Base-by-base conservation (phyloP, 2,329 filamentous ascomycete genomes). In the Plenodomus lindquistii region DNA sequence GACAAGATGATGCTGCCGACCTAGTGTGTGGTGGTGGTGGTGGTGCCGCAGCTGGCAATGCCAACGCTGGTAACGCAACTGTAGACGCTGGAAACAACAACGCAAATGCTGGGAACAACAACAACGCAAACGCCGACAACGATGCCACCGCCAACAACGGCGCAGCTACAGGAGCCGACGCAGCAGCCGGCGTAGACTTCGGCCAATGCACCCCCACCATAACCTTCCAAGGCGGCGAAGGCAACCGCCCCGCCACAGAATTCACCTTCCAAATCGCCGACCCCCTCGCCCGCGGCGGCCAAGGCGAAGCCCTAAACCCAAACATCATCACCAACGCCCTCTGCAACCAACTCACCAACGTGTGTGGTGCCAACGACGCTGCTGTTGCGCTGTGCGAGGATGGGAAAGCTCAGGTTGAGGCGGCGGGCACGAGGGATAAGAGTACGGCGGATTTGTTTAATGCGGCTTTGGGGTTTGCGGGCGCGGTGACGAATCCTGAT, bases 241-340 rank as follows among this genome's bases (percentile, higher is more conserved):
- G 72, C 40, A 77, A 77, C 16, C 81, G 82, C 46, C 66, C 74
- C 8, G 77, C 77, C 17, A 77, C 75, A 46, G 85, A 87, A 70
- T 84, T 81, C 71, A 87, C 85, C 42, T 89, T 88, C 81, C 83
- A 86, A 70, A 81, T 86, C 42, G 80, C 80, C 40, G 85, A 88
- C 66, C 74, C 82, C 8, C 72, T 81, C 16, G 80, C 86, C 48
- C 78, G 78, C 56, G 75, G 83, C 64, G 81, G 81, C 42, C 85
- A 88, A 71, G 73, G 84, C 61, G 85, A 88, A 66, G 85, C 85
- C 8, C 76, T 88, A 38, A 88, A 88, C 81, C 85, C 85, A 47
- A 82, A 83, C 75, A 88, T 88, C 77, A 88, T 88, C 76, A 86
- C 84, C 67, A 87, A 86, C 78, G 81, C 84, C 52, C 84, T 88